These are phyloP conservation scores for Chiua virens DNA, from an alignment of 768 basidiomycete genomes.

Conservation along the genomic window DNA sequence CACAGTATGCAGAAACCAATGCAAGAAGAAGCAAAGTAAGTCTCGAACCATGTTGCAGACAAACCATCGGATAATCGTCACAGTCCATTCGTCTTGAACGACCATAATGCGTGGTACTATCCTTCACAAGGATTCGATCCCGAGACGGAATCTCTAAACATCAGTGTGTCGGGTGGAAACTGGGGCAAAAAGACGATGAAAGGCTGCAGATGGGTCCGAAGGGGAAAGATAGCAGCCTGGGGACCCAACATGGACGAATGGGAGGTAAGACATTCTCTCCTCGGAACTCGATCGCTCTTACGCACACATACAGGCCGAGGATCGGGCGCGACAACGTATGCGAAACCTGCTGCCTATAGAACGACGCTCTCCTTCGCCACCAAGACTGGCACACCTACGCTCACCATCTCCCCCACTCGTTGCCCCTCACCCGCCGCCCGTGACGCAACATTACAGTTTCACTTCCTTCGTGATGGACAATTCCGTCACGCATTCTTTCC, in stretches of 20 bases:
- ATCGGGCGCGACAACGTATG: conserved; percentile 79
- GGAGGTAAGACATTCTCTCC: conserved; percentile 54
- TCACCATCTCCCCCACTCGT: conserved; percentile 77
- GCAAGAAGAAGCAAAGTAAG: conserved; percentile 35
- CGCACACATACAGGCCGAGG: conserved; percentile 57
- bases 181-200: conserved; percentile 81
- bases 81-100: conserved; percentile 55
- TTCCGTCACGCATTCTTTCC: conserved; percentile 80
- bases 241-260: conserved; percentile 82
- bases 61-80: conserved; percentile 7
- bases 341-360: conserved; percentile 61
- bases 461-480: conserved; percentile 87
- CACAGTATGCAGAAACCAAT: conserved; percentile 28
- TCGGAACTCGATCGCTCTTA: conserved; percentile 7
- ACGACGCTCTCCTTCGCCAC: conserved; percentile 69
- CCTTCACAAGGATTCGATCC: conserved; percentile 75
- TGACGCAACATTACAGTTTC: conserved; percentile 68
- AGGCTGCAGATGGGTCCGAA: conserved; percentile 79
- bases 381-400: conserved; percentile 70
- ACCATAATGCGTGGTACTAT: conserved; percentile 82
- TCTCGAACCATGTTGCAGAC: not conserved
- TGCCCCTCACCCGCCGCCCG: conserved; percentile 73
- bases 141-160: conserved; percentile 55
- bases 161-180: conserved; percentile 60
- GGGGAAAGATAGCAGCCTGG: conserved; percentile 82